A percentile compares a stretch with the other conserved stretches of the same genome.
Conservation (phyloP, 2,329 filamentous ascomycete species). For the Trichophyton equinum region DNA sequence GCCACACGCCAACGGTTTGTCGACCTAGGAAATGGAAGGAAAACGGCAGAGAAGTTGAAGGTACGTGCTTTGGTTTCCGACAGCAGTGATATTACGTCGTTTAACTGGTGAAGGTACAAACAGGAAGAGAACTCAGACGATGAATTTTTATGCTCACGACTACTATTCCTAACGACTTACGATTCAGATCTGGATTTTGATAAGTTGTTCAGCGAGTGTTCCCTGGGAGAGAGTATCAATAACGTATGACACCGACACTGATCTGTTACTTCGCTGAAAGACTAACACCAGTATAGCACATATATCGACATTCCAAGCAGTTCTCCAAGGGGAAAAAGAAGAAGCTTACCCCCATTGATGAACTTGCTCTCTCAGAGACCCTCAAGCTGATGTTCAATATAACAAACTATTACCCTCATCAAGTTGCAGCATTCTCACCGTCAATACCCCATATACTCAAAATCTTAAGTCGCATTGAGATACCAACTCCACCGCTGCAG, state of each 20-base stretch:
- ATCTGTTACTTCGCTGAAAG: not conserved
- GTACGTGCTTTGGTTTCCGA: conserved; percentile 17
- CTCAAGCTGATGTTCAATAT: conserved; percentile 85
- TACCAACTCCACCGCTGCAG: conserved; percentile 55
- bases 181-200: conserved; percentile 55
- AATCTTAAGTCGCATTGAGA: conserved; percentile 51
- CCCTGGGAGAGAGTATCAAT: conserved; percentile 55
- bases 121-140: conserved; percentile 62
- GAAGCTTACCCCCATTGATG: conserved; percentile 42
- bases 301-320: conserved; percentile 55
- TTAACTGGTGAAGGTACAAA: not conserved
- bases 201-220: conserved; percentile 51
- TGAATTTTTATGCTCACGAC: conserved; percentile 71
- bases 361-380: conserved; percentile 71
- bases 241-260: conserved; percentile 23
- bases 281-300: conserved; percentile 35
- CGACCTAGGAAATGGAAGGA: conserved; percentile 53
- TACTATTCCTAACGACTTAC: conserved; percentile 72
- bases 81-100: too few species aligned
- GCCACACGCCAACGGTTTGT: conserved; percentile 60
- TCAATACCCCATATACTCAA: conserved; percentile 58
- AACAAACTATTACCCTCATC: conserved; percentile 57
- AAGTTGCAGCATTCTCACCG: conserved; percentile 49
- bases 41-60: conserved; percentile 58
- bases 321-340: conserved; percentile 34